Evolutionary conservation across 768 basidiomycete genomes (phyloP), one percentile per base, ranked within the genome.

Genomic region (Saitozyma sp.): DNA sequence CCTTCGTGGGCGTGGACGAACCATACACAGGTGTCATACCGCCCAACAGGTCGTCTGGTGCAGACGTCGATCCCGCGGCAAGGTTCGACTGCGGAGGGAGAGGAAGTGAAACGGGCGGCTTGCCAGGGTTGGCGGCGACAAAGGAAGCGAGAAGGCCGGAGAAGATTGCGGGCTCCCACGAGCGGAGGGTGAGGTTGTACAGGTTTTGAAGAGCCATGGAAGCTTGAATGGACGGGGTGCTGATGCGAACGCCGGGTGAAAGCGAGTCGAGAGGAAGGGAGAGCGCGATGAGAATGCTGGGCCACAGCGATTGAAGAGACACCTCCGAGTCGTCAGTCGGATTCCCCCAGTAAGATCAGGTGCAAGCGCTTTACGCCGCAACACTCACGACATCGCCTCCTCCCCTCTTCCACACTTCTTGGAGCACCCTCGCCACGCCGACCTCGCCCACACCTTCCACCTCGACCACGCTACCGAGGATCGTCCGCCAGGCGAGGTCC

Each of bases 131-230:
- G 8, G 61, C 40, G 3, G 63, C 50, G 17, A 50, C 49, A 42
- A 65, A 73, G 14, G 55, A 41, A 11, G 67, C 58, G n/a, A 75
- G 68, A 13, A 75, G 64, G 37, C 73, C 73, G 20, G 68, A 64
- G 56, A 75, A 72, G 57, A 75, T 75, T 19, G 60, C 58, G 9
- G 70, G 64, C 53, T 75, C 73, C 70, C 70, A 75, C 10, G 65
- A 66, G 11, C 73, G 70, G 11, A 75, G 55, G 16, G 70, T 75
- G 50, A 75, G 62, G 53, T 69, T 72, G 65, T 75, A 75, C n/a
- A 75, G 62, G 45, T 66, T 61, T 56, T 75, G 68, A 9, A 75
- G 59, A 38, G 70, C 54, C 43, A 68, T 54, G 29, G 70, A 54
- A 17, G 73, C 62, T 37, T 69, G 58, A 9, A 66, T 63, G 9